Evolutionary conservation across 1,139 yeast species (phyloP).

Genomic region (Yamadazyma taylorii): DNA sequence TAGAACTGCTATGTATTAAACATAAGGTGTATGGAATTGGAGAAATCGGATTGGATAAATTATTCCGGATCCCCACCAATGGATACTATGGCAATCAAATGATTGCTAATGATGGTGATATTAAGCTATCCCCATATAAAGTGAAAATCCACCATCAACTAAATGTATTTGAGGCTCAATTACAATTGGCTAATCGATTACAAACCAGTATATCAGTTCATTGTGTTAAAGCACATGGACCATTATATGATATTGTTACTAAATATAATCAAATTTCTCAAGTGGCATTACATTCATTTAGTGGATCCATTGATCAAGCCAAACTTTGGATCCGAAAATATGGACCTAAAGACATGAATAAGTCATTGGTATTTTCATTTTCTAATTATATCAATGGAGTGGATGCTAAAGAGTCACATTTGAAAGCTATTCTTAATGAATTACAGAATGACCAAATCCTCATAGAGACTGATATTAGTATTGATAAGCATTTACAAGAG

Average conservation of each 20-base stretch:
- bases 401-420: conserved; percentile 19
- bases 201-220: conserved; percentile 69
- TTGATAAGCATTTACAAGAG: conserved; percentile 26
- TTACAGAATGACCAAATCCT: conserved; percentile 28
- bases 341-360: no score
- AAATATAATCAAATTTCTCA: conserved; percentile 24
- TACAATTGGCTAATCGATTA: conserved; percentile 52
- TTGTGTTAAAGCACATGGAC: conserved; percentile 77
- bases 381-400: conserved; percentile 60
- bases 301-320: conserved; percentile 76
- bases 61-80: conserved; percentile 63
- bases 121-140: conserved; percentile 41
- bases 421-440: conserved; percentile 25
- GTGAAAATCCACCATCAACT: conserved; percentile 69
- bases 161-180: conserved; percentile 47
- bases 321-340: conserved; percentile 48
- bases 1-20: conserved; percentile 19
- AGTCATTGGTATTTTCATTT: conserved; percentile 54
- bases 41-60: conserved; percentile 84
- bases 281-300: conserved; percentile 76
- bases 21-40: conserved; percentile 54
- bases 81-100: conserved; percentile 52
- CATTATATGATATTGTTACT: conserved; percentile 47
- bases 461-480: conserved; percentile 38
- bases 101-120: conserved; percentile 11